Conservation (phyloP, 805 yeast species). For the Kurtzmaniella fragi region DNA sequence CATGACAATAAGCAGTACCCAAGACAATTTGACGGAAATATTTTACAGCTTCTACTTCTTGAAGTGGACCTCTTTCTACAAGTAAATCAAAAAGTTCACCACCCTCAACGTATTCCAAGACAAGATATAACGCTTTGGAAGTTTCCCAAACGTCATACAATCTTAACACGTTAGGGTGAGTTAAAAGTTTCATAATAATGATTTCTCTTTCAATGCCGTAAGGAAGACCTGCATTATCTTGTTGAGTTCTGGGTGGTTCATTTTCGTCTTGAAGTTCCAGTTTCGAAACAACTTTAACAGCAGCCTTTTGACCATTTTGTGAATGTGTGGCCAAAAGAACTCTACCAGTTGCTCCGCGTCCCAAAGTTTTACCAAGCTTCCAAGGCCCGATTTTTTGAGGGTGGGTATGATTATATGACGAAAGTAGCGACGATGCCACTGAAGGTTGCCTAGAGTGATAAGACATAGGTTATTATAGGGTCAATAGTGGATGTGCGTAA, state of each 20-base stretch:
- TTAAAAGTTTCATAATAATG: conserved; percentile 90
- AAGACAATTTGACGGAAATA: conserved; percentile 73
- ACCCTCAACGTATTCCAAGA: conserved; percentile 82
- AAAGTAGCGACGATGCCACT: conserved; percentile 50
- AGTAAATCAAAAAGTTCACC: conserved; percentile 77
- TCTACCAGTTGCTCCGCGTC: conserved; percentile 80
- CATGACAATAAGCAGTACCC: conserved; percentile 79
- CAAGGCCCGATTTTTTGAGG: conserved; percentile 71
- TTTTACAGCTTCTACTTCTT: conserved; percentile 68
- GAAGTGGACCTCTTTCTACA: conserved; percentile 64
- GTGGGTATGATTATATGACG: conserved; percentile 40
- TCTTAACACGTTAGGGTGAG: conserved; percentile 91
- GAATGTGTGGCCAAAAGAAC: conserved; percentile 71
- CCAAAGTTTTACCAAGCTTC: conserved; percentile 73
- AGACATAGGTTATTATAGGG: conserved; percentile 13
- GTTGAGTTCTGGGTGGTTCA: conserved; percentile 22
- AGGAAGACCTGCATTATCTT: conserved; percentile 57
- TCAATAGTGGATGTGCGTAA: neutral
- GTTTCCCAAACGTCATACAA: conserved; percentile 98
- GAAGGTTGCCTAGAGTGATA: conserved; percentile 57
- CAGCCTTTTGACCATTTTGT: conserved; percentile 69
- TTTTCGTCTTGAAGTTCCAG: conserved; percentile 41
- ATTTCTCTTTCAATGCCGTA: conserved; percentile 97
- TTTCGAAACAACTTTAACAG: conserved; percentile 78
- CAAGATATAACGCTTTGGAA: conserved; percentile 76